Percentiles rank a stretch among this genome's conserved stretches.
phyloP scores from a whole-genome alignment of 164 flowering plant genomes.

The Stephania yunnanensis region DNA sequence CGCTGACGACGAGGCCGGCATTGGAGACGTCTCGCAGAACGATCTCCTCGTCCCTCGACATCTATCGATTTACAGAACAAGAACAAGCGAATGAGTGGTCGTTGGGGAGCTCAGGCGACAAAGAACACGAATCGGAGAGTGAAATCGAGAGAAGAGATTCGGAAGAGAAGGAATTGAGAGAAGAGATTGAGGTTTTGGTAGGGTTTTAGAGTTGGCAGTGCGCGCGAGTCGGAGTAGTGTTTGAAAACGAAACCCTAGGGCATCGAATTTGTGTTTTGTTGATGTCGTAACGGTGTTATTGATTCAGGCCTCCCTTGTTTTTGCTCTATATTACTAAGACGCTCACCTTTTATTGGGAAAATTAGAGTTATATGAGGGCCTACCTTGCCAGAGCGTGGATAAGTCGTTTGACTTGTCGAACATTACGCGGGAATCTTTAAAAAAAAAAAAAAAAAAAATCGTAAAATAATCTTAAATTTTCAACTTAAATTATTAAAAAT shows the following conservation, averaged over 20 bases:
- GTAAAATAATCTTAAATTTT: too few relatives aligned
- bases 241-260: conserved; percentile 15
- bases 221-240: conserved; percentile 9
- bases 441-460: too few relatives aligned
- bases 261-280: background rate
- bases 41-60: conserved; percentile 77
- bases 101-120: background rate
- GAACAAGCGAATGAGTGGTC: background rate
- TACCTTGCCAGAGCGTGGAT: too few relatives aligned
- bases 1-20: conserved; percentile 77
- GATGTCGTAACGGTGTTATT: background rate
- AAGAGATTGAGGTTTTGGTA: conserved; percentile 6
- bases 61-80: conserved; percentile 13
- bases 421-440: too few relatives aligned
- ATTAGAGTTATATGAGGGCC: background rate
- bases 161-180: background rate
- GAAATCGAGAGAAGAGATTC: background rate
- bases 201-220: conserved; percentile 6
- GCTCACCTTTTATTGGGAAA: background rate
- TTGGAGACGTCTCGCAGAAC: conserved; percentile 70
- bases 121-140: background rate
- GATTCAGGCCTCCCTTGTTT: background rate
- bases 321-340: background rate
- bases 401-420: too few relatives aligned
- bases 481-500: too few relatives aligned